A percentile compares a stretch with the other conserved stretches of the same genome.
Conservation (phyloP, 768 basidiomycete genomes). For the Daedaleopsis nitida region DNA sequence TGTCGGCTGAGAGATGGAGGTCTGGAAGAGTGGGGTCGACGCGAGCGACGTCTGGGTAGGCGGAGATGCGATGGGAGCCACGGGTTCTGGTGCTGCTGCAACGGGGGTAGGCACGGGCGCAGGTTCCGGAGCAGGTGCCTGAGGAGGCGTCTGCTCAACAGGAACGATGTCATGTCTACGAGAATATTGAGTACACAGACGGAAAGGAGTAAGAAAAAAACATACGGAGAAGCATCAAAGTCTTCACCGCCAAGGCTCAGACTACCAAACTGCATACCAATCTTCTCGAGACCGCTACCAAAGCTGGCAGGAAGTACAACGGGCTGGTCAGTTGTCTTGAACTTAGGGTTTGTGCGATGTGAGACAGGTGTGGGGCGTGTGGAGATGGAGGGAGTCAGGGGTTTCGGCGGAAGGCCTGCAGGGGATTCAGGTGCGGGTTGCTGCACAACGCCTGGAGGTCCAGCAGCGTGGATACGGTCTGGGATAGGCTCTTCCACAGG, state of each 20-base stretch:
- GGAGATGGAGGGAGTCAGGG: slow-evolving; percentile 46
- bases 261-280: slow-evolving; percentile 91
- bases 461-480: slow-evolving; percentile 11
- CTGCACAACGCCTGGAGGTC: slow-evolving; percentile 7
- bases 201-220: slow-evolving; percentile 11
- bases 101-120: slow-evolving; percentile 18
- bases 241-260: slow-evolving; percentile 73
- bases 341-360: slow-evolving; percentile 60
- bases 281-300: slow-evolving; percentile 65
- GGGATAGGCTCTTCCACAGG: slow-evolving; percentile 60
- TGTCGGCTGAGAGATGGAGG: slow-evolving; percentile 17
- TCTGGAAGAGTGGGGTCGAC: slow-evolving; percentile 25
- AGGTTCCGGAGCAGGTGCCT: slow-evolving; percentile 27
- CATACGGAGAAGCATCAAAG: slow-evolving; percentile 55
- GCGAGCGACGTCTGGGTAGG: slow-evolving; percentile 35
- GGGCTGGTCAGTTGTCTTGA: slow-evolving; percentile 76
- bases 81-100: slow-evolving; percentile 18
- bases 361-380: slow-evolving; percentile 53
- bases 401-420: slow-evolving; percentile 34
- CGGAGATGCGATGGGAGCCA: slow-evolving; percentile 26
- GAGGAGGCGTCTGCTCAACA: slow-evolving; percentile 29
- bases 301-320: slow-evolving; percentile 79
- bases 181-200: slow-evolving; percentile 1
- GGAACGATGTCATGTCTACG: slow-evolving; percentile 34
- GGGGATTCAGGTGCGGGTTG: slow-evolving; percentile 28